Conservation (phyloP, 805 yeast genomes). For the Lachancea fermentati region DNA sequence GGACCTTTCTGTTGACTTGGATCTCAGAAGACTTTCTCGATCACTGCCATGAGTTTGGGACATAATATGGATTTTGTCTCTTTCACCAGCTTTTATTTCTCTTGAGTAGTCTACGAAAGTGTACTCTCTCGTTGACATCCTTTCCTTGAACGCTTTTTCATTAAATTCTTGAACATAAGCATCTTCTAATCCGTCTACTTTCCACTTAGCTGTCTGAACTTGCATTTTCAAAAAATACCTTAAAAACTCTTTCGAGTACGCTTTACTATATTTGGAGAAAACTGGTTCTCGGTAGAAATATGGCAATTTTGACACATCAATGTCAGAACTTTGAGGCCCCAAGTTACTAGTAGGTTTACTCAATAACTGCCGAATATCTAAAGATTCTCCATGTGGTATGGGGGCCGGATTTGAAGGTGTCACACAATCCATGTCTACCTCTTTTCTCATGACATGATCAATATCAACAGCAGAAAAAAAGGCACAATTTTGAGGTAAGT, state of each 20-base stretch:
- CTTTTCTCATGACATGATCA: slow-evolving; percentile 83
- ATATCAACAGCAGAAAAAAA: slow-evolving; percentile 92
- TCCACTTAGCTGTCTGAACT: slow-evolving; percentile 23
- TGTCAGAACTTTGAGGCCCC: slow-evolving; percentile 12
- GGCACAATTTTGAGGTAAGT: slow-evolving; percentile 92
- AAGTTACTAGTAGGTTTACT: slow-evolving; percentile 31
- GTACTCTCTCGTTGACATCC: slow-evolving; percentile 10
- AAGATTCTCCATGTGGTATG: slow-evolving; percentile 73
- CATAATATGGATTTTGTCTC: slow-evolving; percentile 21
- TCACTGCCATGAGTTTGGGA: slow-evolving; percentile 4
- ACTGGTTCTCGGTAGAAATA: slow-evolving; percentile 27
- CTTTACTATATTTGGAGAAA: slow-evolving; percentile 28
- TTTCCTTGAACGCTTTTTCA: slow-evolving; percentile 11
- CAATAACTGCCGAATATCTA: slow-evolving; percentile 53
- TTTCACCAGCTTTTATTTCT: slow-evolving; percentile 18
- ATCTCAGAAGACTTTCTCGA: not conserved
- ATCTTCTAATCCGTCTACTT: slow-evolving; percentile 20
- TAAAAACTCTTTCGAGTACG: slow-evolving; percentile 21
- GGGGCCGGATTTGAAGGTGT: slow-evolving; percentile 79
- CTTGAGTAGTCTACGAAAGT: slow-evolving; percentile 21
- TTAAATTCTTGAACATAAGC: slow-evolving; percentile 19
- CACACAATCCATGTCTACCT: slow-evolving; percentile 83
- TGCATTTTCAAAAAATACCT: slow-evolving; percentile 28
- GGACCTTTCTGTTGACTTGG: too few relatives aligned
- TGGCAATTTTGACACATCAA: slow-evolving; percentile 20